Evolutionary conservation across 495 filamentous ascomycete species (phyloP).

Genomic region (Penicillium pulvis): DNA sequence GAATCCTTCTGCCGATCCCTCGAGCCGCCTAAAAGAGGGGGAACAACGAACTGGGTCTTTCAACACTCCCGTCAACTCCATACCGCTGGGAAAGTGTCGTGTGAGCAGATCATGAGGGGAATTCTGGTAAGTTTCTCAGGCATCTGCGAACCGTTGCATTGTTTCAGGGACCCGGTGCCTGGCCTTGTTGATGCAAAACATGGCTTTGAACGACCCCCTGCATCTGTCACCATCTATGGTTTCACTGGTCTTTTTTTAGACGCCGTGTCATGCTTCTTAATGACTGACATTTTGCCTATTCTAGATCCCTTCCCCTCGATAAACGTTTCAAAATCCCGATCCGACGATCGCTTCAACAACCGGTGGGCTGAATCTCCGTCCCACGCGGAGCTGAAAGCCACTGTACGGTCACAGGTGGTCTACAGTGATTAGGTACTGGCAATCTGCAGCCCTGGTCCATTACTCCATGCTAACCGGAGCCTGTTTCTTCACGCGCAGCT

Average conservation of each 20-base stretch:
- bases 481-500: neutral
- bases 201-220: constrained; percentile 25
- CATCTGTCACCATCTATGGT: constrained; percentile 26
- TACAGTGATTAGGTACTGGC: constrained; percentile 16
- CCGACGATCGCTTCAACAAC: constrained; percentile 8
- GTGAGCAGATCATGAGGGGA: constrained; percentile 7
- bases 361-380: constrained; percentile 2
- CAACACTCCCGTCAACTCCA: neutral
- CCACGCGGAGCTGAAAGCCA: constrained; percentile 3
- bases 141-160: constrained; percentile 16
- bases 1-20: constrained; percentile 9
- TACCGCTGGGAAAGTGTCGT: neutral
- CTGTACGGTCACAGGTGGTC: constrained; percentile 17
- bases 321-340: constrained; percentile 6
- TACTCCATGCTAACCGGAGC: constrained; percentile 13
- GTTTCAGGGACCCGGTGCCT: constrained; percentile 15
- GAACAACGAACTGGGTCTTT: constrained; percentile 4
- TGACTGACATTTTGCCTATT: constrained; percentile 20
- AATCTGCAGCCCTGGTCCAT: constrained; percentile 13
- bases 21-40: constrained; percentile 24
- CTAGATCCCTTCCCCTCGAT: constrained; percentile 22
- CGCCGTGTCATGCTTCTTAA: constrained; percentile 1
- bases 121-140: constrained; percentile 8
- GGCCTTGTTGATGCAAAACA: constrained; percentile 24
- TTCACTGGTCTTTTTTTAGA: constrained; percentile 32